Evolutionary conservation across 2,329 filamentous ascomycete genomes (phyloP), one percentile per base, ranked within the genome.

Genomic region (Colletotrichum trifolii): DNA sequence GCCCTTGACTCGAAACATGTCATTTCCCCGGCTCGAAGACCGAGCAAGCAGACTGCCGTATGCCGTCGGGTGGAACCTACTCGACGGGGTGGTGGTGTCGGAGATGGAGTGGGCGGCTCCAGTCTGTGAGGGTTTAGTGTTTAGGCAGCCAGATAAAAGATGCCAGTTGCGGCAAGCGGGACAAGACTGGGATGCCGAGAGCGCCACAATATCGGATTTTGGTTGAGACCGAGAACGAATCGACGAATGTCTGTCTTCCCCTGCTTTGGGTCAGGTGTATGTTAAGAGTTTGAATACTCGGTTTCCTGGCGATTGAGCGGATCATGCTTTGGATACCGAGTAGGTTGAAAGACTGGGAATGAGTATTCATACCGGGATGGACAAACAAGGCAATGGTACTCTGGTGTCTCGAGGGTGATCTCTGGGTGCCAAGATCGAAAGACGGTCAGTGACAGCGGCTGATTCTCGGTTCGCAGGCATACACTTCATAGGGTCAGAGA

Each of bases 141-240:
- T 62, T 65, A 66, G 63, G 63, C 63, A 66, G 17, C 63, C 45
- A 57, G 36, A 66, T 57, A 63, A 63, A 56, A 61, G 33, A 50
- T 39, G 49, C 56, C 38, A 60, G 17, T 25, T 17, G 34, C 39
- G n/a, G n/a, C n/a, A 48, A n/a, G 7, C 60, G 47, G 53, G 60
- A 36, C 54, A 39, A 34, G 35, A 34, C 4, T 39, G 33, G 34
- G 13, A 48, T 35, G 42, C 42, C 36, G 25, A 4, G 48, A 49
- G 15, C 42, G 49, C 55, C 56, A 57, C 25, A 57, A 36, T n/a
- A 55, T 43, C 42, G 15, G 15, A 12, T n/a, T 45, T 7, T 38
- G 35, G 33, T 34, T 47, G 38, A 52, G 33, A 33, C 17, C 38
- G 40, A 46, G 35, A 39, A 35, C n/a, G 13, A 10, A 6, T 13